These are phyloP conservation scores for Wickerhamomyces pijperi DNA, from an alignment of 805 yeast species.

Conservation along the genomic window DNA sequence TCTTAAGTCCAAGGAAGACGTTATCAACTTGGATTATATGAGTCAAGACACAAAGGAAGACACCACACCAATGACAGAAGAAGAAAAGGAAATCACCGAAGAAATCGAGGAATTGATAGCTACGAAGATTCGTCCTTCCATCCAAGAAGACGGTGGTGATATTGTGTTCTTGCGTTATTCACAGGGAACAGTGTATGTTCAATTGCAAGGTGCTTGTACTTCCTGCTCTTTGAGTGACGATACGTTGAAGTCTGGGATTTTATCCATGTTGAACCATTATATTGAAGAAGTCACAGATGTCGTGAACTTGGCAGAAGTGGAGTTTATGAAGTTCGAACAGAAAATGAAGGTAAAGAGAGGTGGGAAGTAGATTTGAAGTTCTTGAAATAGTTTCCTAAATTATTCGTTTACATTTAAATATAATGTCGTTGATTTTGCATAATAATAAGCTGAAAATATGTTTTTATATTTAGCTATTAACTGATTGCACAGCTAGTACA, in stretches of 20 bases:
- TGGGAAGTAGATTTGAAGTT: conserved; percentile 6
- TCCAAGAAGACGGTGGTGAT: conserved; percentile 98
- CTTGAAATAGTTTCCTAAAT: too few species aligned
- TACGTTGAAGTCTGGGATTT: conserved; percentile 90
- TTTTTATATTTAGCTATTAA: too few species aligned
- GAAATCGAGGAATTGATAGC: conserved; percentile 89
- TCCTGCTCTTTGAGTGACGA: conserved; percentile 86
- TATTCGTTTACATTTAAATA: too few species aligned
- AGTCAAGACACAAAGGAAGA: conserved; percentile 1
- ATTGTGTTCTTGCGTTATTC: conserved; percentile 80
- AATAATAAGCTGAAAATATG: too few species aligned
- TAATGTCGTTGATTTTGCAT: too few species aligned
- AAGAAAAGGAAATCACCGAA: conserved; percentile 69
- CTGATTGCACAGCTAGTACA: too few species aligned
- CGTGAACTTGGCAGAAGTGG: conserved; percentile 22
- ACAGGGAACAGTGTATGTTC: conserved; percentile 78
- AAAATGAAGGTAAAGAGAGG: conserved; percentile 13
- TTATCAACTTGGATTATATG: conserved; percentile 10
- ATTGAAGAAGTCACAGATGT: conserved; percentile 92
- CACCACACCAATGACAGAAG: conserved; percentile 29
- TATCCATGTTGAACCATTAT: conserved; percentile 93
- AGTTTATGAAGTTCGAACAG: conserved; percentile 19
- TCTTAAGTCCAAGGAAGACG: conserved; percentile 21
- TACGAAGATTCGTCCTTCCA: conserved; percentile 94
- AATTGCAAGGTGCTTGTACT: conserved; percentile 92